Evolutionary conservation across 768 basidiomycete species (phyloP).

Genomic region (Podaxis rugospora): DNA sequence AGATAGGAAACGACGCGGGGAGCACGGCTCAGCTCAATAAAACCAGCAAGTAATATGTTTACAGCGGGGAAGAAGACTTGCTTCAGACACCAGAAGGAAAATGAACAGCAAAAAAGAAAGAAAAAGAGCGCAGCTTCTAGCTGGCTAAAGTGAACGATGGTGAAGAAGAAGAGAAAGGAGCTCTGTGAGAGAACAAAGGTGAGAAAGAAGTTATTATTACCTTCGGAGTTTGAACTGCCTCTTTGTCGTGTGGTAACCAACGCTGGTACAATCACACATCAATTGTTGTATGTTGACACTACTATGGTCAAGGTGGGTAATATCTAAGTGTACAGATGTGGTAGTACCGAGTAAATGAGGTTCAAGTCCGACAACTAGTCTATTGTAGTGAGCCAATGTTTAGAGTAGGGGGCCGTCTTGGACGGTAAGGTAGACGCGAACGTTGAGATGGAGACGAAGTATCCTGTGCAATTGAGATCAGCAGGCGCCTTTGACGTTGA

Average conservation of each 20-base stretch:
- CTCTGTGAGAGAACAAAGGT: slow-evolving; percentile 16
- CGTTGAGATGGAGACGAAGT: neutral
- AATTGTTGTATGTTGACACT: neutral
- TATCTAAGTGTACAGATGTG: neutral
- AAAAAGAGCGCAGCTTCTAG: slow-evolving; percentile 32
- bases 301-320: neutral
- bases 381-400: slow-evolving; percentile 1
- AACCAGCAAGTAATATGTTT: slow-evolving; percentile 3
- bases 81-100: slow-evolving; percentile 15
- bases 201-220: slow-evolving; percentile 8
- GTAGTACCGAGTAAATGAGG: neutral
- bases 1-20: slow-evolving; percentile 13
- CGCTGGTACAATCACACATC: slow-evolving; percentile 12
- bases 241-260: slow-evolving; percentile 7
- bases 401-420: slow-evolving; percentile 1
- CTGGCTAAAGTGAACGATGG: slow-evolving; percentile 17
- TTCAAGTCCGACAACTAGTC: neutral
- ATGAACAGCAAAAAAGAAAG: slow-evolving; percentile 7
- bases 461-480: slow-evolving; percentile 3
- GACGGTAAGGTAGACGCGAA: neutral
- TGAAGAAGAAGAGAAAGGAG: slow-evolving; percentile 19
- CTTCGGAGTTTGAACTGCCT: slow-evolving; percentile 19
- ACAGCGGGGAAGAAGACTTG: slow-evolving; percentile 13
- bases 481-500: neutral
- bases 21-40: slow-evolving; percentile 4